Evolutionary conservation across 2,329 filamentous ascomycete genomes (phyloP).

Genomic region (Lojkania enalia): DNA sequence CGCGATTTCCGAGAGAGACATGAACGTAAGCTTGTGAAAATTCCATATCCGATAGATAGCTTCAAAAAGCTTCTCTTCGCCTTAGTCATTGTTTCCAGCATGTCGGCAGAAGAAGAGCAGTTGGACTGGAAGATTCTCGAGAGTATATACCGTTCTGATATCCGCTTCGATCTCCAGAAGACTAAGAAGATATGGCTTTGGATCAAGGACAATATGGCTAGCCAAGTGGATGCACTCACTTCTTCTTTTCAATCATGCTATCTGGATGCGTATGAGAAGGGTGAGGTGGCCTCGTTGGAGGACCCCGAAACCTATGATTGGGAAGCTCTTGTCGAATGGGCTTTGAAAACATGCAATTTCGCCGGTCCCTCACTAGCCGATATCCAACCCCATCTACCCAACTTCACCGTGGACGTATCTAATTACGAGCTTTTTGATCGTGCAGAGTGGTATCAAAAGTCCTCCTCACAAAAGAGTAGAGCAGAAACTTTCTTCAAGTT

Average conservation of each 20-base stretch:
- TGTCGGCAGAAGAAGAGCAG: conserved; percentile 40
- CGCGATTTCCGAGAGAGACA: too few species aligned
- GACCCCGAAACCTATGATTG: conserved; percentile 69
- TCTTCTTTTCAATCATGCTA: conserved; percentile 68
- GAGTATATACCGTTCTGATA: conserved; percentile 43
- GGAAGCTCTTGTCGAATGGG: conserved; percentile 68
- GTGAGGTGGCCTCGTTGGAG: conserved; percentile 63
- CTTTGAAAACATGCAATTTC: conserved; percentile 51
- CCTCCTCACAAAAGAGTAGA: conserved; percentile 27
- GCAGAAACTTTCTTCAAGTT: conserved; percentile 29
- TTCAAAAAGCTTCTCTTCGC: conserved; percentile 39
- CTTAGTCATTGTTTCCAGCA: conserved; percentile 34
- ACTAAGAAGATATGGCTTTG: conserved; percentile 46
- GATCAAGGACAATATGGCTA: conserved; percentile 35
- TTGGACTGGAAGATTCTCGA: conserved; percentile 50
- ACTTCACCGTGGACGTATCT: conserved; percentile 34
- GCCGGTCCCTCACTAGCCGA: conserved; percentile 30
- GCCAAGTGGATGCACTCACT: conserved; percentile 61
- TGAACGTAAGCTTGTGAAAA: not conserved
- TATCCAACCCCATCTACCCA: conserved; percentile 20
- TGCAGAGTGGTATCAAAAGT: conserved; percentile 30
- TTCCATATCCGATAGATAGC: conserved; percentile 23
- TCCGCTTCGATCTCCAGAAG: conserved; percentile 35
- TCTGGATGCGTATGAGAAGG: conserved; percentile 65
- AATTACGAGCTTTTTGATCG: conserved; percentile 30